Conservation (phyloP, 805 yeast genomes). For the Saccharomycopsis schoenii region DNA sequence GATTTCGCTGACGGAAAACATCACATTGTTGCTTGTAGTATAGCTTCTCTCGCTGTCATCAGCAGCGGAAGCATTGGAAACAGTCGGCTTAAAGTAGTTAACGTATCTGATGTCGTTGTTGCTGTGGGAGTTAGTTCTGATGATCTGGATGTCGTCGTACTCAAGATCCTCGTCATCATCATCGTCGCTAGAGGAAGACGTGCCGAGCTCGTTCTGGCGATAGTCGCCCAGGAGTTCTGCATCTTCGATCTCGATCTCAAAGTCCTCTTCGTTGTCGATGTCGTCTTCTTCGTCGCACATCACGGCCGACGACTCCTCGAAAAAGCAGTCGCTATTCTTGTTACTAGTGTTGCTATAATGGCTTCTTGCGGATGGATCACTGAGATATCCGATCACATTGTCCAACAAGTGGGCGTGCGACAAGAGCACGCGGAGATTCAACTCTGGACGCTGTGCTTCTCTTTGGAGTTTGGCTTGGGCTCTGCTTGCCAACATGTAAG, state of each 20-base stretch:
- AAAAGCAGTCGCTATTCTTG: slow-evolving; percentile 8
- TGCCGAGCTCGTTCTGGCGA: neutral
- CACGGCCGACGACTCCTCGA: slow-evolving; percentile 9
- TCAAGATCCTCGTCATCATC: neutral
- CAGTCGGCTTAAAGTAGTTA: neutral
- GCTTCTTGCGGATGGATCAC: slow-evolving; percentile 18
- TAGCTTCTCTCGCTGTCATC: neutral
- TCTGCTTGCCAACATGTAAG: slow-evolving; percentile 52
- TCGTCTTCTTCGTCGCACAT: slow-evolving; percentile 18
- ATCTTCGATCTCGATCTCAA: slow-evolving; percentile 1
- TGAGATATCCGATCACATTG: slow-evolving; percentile 41
- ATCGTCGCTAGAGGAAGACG: neutral
- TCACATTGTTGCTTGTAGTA: neutral
- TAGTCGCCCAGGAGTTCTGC: neutral
- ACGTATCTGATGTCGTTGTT: neutral
- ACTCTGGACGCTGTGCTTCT: slow-evolving; percentile 50
- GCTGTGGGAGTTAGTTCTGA: slow-evolving; percentile 4
- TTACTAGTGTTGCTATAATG: slow-evolving; percentile 11
- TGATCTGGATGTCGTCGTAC: slow-evolving; percentile 6
- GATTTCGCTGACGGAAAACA: slow-evolving; percentile 5
- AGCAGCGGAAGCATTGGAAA: neutral
- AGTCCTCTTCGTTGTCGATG: slow-evolving; percentile 9
- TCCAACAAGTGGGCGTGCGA: slow-evolving; percentile 67
- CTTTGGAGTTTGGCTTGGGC: slow-evolving; percentile 55
- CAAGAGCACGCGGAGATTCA: slow-evolving; percentile 48